Evolutionary conservation across 768 basidiomycete species (phyloP).

Genomic region (Cystofilobasidium macerans): DNA sequence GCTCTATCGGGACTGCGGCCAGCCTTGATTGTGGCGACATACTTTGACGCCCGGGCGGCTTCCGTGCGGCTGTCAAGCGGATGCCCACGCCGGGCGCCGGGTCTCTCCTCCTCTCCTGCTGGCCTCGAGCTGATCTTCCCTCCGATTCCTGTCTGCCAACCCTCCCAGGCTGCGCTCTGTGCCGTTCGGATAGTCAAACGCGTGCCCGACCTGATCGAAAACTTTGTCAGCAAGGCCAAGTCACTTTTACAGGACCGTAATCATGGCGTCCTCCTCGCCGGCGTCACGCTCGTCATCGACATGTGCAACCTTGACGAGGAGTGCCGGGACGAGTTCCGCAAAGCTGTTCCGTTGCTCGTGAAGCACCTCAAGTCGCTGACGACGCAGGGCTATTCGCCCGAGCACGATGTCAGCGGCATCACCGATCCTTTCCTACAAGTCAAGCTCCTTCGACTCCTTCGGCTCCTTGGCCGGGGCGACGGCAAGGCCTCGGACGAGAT

Average conservation of each 20-base stretch:
- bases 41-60: too few species aligned
- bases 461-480: constrained; percentile 77
- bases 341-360: constrained; percentile 83
- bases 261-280: constrained; percentile 88
- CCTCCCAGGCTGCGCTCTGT: constrained; percentile 87
- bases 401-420: constrained; percentile 98
- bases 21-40: too few species aligned
- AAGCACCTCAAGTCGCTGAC: constrained; percentile 88
- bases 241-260: constrained; percentile 88
- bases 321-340: constrained; percentile 75
- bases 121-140: neutral
- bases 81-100: neutral
- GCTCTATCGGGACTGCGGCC: neutral
- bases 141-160: neutral
- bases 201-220: constrained; percentile 89
- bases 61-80: too few species aligned
- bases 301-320: constrained; percentile 72
- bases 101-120: neutral
- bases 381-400: constrained; percentile 93
- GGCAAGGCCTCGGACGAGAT: constrained; percentile 81
- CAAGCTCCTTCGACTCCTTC: constrained; percentile 78
- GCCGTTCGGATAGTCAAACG: constrained; percentile 87
- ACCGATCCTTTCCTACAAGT: constrained; percentile 52
- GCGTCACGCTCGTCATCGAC: constrained; percentile 87
- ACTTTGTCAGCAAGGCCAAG: constrained; percentile 78